Percentiles rank a stretch among this genome's conserved stretches.
Evolutionary conservation across 768 basidiomycete genomes (phyloP).

Genomic region (Cystobasidium ongulense): DNA sequence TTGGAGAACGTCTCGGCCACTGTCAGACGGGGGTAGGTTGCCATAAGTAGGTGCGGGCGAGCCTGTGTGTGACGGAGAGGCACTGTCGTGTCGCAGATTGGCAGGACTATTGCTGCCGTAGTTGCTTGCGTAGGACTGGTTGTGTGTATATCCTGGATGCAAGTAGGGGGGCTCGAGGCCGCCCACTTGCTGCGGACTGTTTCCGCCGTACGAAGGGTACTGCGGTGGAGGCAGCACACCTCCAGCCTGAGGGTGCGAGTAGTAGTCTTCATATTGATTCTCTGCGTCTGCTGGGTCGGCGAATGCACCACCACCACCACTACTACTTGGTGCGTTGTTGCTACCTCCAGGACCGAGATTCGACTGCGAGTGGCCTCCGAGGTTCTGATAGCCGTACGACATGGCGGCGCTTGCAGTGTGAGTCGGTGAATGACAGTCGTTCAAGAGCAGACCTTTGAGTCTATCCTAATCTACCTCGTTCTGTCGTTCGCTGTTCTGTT

Average conservation of each 20-base stretch:
- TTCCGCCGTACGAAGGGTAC: not conserved
- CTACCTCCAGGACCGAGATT: not conserved
- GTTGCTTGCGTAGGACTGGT: not conserved
- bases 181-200: not conserved
- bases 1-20: not conserved
- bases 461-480: too few species aligned
- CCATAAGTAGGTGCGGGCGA: not conserved
- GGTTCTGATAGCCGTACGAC: not conserved
- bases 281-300: not conserved
- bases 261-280: not conserved
- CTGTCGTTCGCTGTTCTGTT: too few species aligned
- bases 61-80: not conserved
- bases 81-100: not conserved
- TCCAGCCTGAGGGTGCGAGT: not conserved
- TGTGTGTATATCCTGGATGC: slow-evolving; percentile 11
- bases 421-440: not conserved
- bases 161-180: not conserved
- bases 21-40: not conserved
- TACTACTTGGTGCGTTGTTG: not conserved
- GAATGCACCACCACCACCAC: not conserved
- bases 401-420: not conserved
- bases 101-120: not conserved
- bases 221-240: not conserved
- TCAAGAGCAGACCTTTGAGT: not conserved
- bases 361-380: not conserved